These are phyloP conservation scores for Metarhizium sp. DNA, from an alignment of 2,329 filamentous ascomycete species.

Conservation along the genomic window DNA sequence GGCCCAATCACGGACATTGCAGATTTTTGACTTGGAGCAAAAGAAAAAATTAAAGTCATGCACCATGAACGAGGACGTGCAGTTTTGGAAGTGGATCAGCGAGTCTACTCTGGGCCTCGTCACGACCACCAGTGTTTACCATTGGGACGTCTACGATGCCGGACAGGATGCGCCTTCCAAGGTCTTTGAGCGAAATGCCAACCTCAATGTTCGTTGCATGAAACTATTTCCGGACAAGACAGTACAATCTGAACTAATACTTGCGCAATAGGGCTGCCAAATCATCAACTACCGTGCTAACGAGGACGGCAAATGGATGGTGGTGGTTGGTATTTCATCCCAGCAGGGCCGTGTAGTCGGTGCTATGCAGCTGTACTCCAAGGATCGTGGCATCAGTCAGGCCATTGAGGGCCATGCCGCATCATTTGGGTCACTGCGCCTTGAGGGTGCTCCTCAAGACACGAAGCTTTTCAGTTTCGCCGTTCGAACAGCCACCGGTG, in stretches of 20 bases:
- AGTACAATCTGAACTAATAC: background rate
- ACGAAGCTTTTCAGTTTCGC: conserved; percentile 97
- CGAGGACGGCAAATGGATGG: conserved; percentile 96
- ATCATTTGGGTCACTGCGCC: conserved; percentile 78
- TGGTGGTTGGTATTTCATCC: conserved; percentile 90
- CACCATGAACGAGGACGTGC: conserved; percentile 92
- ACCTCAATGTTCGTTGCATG: conserved; percentile 59
- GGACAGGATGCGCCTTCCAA: conserved; percentile 73
- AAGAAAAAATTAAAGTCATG: conserved; percentile 97
- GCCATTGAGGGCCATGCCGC: conserved; percentile 96
- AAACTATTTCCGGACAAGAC: background rate
- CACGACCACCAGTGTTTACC: conserved; percentile 83
- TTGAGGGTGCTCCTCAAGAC: conserved; percentile 82
- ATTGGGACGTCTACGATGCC: conserved; percentile 94
- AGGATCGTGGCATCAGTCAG: conserved; percentile 92
- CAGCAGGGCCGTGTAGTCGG: conserved; percentile 90
- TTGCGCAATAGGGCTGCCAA: conserved; percentile 66
- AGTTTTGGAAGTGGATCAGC: conserved; percentile 99
- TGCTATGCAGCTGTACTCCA: conserved; percentile 95
- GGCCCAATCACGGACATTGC: conserved; percentile 85
- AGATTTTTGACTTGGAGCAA: conserved; percentile 90
- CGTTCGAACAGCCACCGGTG: conserved; percentile 78
- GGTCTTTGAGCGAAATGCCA: conserved; percentile 88
- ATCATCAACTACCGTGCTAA: conserved; percentile 99
- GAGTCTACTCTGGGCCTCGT: conserved; percentile 82